Conservation (phyloP, 371 early-diverging fungal species). For the Syncephalastrum sp. region DNA sequence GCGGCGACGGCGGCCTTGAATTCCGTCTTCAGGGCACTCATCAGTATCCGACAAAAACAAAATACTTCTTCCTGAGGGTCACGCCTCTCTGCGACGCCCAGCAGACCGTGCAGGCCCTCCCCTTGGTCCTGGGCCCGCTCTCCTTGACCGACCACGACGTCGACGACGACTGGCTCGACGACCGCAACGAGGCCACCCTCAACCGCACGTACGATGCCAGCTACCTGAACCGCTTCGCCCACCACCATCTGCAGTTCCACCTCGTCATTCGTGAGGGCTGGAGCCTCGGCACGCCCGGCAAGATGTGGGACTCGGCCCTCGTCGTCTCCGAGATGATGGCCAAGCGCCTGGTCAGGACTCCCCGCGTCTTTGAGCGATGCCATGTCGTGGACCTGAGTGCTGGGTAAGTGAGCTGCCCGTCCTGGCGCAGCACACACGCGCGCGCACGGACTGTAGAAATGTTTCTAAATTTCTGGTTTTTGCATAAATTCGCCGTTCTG, state of each 20-base stretch:
- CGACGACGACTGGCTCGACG: background rate
- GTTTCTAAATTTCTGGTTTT: background rate
- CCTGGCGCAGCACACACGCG: no score
- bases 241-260: background rate
- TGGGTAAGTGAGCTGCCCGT: constrained; percentile 22
- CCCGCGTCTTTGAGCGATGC: constrained; percentile 24
- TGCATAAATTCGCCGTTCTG: background rate
- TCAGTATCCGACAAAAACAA: constrained; percentile 21
- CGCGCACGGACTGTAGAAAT: background rate
- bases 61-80: constrained; percentile 16
- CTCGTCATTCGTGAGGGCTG: constrained; percentile 52
- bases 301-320: constrained; percentile 63
- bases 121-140: constrained; percentile 31
- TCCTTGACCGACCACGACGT: background rate
- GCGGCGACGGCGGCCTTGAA: constrained; percentile 36
- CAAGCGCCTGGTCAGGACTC: constrained; percentile 24
- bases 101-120: constrained; percentile 17
- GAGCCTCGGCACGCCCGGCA: constrained; percentile 54
- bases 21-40: constrained; percentile 16
- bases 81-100: constrained; percentile 8
- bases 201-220: background rate
- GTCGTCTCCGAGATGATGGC: constrained; percentile 45
- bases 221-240: background rate
- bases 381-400: constrained; percentile 51
- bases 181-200: background rate